Base-by-base conservation (phyloP, 805 yeast species). In the Myxozyma geophila region DNA sequence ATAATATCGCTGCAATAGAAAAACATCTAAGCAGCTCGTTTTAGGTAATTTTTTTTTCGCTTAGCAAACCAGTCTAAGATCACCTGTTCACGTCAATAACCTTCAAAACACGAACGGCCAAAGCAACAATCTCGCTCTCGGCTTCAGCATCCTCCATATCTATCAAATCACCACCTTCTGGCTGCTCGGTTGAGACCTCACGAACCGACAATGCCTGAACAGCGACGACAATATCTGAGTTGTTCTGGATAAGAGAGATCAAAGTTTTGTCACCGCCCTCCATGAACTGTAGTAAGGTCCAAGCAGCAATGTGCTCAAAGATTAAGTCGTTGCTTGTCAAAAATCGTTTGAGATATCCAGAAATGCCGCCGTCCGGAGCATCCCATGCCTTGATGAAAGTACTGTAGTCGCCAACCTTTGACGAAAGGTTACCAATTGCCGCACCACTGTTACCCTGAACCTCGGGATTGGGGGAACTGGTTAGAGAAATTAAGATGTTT, bases 361-460 rank as follows among this genome's bases (percentile, higher is more conserved):
- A 83, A 63, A 95, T 87, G 62, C 98, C 98, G 64, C 90, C 92
- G 56, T 83, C 84, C 49, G 96, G 96, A 63, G 80, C 79, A 23
- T 83, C 80, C 96, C 98, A 95, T 69, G 87, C 83, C 59, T 85
- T 83, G 62, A 91, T 82, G 65, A 95, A 90, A 68, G 87, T 87
- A 63, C 86, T 83, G 76, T 92, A 92, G 71, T 90, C 92, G 71
- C 84, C 84, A 43, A 93, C 90, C 77, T 97, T 86, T 4, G 98
- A 92, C 70, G 97, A 91, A 71, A 95, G 80, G 74, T 95, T 95
- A 37, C 99, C 99, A 70, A 95, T 82, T 1, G 99, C 98, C 43
- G 99, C 99, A 15, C 98, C 99, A 1, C 97, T 89, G 77, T 95
- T 95, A 62, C 99, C 99, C 76, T 97, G 95, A 17, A 95, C 98